phyloP scores from a whole-genome alignment of 768 basidiomycete species.

The Pleurotus salmoneostramineus region DNA sequence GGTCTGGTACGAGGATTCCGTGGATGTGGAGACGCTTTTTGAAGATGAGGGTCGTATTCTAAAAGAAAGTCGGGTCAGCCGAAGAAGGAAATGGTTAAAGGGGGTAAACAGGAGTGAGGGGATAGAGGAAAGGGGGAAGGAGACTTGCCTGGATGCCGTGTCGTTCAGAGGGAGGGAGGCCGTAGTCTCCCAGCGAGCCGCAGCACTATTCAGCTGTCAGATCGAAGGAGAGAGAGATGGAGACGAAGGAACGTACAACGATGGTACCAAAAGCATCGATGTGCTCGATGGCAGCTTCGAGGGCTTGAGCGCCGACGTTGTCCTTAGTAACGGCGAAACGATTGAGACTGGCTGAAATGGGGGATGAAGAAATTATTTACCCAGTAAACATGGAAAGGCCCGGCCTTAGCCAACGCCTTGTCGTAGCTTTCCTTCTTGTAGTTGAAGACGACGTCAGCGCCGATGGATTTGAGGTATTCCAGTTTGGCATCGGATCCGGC shows the following conservation, averaged over 20 bases:
- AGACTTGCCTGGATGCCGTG: constrained; percentile 15
- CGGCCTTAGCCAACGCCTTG: constrained; percentile 27
- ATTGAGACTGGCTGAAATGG: neutral
- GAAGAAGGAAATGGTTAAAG: neutral
- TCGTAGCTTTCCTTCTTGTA: constrained; percentile 43
- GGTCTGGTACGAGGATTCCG: constrained; percentile 30
- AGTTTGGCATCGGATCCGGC: constrained; percentile 54
- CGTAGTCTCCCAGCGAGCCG: constrained; percentile 15
- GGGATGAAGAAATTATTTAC: neutral
- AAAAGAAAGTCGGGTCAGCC: neutral
- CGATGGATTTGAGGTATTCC: constrained; percentile 34
- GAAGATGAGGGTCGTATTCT: constrained; percentile 28
- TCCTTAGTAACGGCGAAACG: constrained; percentile 12
- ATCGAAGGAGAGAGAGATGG: neutral
- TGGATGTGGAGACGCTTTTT: constrained; percentile 29
- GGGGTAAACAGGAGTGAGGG: too few relatives aligned
- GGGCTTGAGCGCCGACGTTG: constrained; percentile 36
- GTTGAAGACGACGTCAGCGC: constrained; percentile 48
- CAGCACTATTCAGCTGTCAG: constrained; percentile 10
- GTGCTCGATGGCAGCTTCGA: constrained; percentile 35
- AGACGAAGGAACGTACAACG: constrained; percentile 14
- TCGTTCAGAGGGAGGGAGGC: constrained; percentile 8
- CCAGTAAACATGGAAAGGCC: constrained; percentile 40
- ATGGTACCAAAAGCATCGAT: constrained; percentile 29
- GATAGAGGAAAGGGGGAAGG: too few relatives aligned